These are phyloP conservation scores for Trichophaea hybrida DNA, from an alignment of 2,329 filamentous ascomycete genomes.

Conservation along the genomic window DNA sequence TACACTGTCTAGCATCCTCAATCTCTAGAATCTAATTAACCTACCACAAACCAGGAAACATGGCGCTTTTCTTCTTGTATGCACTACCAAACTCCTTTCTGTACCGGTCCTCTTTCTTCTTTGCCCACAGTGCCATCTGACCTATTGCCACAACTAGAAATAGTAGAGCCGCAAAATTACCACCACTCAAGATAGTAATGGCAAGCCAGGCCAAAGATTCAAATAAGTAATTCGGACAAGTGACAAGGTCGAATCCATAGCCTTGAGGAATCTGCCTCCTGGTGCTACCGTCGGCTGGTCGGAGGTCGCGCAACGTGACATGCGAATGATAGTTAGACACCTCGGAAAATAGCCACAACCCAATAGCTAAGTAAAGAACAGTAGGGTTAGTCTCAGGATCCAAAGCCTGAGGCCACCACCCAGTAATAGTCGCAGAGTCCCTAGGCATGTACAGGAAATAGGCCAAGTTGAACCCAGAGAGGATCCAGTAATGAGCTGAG, in stretches of 20 bases:
- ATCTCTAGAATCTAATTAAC: background rate
- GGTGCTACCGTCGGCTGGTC: slow-evolving; percentile 56
- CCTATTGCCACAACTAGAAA: slow-evolving; percentile 59
- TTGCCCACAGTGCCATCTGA: slow-evolving; percentile 79
- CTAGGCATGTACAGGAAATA: slow-evolving; percentile 64
- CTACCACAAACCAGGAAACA: slow-evolving; percentile 65
- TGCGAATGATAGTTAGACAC: slow-evolving; percentile 68
- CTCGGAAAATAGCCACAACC: slow-evolving; percentile 64
- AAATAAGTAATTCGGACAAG: slow-evolving; percentile 95
- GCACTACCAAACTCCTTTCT: slow-evolving; percentile 80
- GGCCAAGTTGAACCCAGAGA: slow-evolving; percentile 66
- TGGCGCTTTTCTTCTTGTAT: slow-evolving; percentile 87
- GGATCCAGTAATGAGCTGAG: slow-evolving; percentile 81
- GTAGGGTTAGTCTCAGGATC: slow-evolving; percentile 32
- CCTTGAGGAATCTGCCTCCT: slow-evolving; percentile 79
- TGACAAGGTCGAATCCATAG: slow-evolving; percentile 72
- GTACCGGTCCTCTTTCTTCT: slow-evolving; percentile 82
- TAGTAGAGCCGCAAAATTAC: slow-evolving; percentile 60
- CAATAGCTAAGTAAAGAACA: slow-evolving; percentile 53
- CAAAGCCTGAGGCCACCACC: slow-evolving; percentile 30
- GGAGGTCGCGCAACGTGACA: slow-evolving; percentile 59
- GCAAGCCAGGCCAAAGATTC: slow-evolving; percentile 78
- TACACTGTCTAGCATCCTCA: background rate
- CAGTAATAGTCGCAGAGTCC: slow-evolving; percentile 48
- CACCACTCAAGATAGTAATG: slow-evolving; percentile 56